A percentile compares a stretch with the other conserved stretches of the same genome.
Evolutionary conservation across 179 eudicot species (phyloP).

Genomic region (Camellia oleifera): DNA sequence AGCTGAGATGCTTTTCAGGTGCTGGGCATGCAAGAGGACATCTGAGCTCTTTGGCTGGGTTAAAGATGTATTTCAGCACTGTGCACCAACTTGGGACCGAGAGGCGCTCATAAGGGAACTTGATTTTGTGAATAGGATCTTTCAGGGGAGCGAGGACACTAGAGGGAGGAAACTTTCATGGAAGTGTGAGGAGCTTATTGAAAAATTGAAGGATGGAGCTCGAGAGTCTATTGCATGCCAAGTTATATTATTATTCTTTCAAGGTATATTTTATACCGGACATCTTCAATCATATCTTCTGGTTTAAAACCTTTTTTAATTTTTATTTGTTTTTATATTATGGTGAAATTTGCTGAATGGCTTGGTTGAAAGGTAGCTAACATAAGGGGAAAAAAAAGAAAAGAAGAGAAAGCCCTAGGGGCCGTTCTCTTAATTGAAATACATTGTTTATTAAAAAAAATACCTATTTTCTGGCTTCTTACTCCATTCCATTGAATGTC

Average conservation of each 20-base stretch:
- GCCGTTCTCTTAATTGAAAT: too few species aligned
- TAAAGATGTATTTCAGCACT: conserved; percentile 86
- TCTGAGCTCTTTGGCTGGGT: conserved; percentile 96
- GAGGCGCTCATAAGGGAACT: conserved; percentile 51
- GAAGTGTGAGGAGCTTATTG: conserved; percentile 66
- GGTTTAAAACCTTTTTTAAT: not conserved
- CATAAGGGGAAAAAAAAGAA: too few species aligned
- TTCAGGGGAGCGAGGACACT: conserved; percentile 55
- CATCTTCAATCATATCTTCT: not conserved
- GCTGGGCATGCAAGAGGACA: conserved; percentile 79
- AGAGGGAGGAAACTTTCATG: conserved; percentile 54
- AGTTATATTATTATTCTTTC: conserved; percentile 53
- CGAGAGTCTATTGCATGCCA: conserved; percentile 49
- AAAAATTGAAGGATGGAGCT: conserved; percentile 50
- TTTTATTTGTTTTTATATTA: not conserved
- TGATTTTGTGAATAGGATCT: conserved; percentile 57
- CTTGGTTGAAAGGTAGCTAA: too few species aligned
- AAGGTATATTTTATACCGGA: conserved; percentile 32
- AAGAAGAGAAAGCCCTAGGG: too few species aligned
- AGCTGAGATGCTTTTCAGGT: conserved; percentile 80
- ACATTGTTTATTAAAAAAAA: not conserved
- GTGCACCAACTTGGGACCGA: conserved; percentile 66
- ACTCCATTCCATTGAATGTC: not conserved
- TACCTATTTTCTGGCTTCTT: not conserved
- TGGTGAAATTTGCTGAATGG: not conserved